Evolutionary conservation across 2,329 filamentous ascomycete genomes (phyloP).

Genomic region (Monosporascus sp.): DNA sequence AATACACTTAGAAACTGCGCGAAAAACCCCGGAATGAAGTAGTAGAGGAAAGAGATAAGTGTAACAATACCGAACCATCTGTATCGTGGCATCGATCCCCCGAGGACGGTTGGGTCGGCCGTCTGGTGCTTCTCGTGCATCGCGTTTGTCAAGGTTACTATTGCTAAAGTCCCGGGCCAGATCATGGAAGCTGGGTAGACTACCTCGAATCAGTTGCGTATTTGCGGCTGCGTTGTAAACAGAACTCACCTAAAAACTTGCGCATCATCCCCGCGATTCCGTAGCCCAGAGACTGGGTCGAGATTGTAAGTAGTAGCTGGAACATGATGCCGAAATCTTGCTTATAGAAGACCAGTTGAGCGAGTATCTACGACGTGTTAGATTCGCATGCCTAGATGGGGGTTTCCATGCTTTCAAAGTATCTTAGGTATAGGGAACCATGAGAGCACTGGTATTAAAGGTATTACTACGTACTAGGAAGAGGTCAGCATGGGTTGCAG

Average conservation of each 20-base stretch:
- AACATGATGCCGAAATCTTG: constrained; percentile 62
- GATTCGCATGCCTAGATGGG: background rate
- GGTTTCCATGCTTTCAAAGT: background rate
- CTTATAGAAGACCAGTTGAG: constrained; percentile 67
- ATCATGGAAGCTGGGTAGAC: constrained; percentile 67
- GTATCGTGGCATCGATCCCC: constrained; percentile 62
- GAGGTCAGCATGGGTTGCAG: background rate
- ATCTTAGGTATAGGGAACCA: background rate
- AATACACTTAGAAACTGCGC: constrained; percentile 66
- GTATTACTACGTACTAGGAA: background rate
- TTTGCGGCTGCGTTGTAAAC: background rate
- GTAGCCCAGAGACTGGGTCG: constrained; percentile 64
- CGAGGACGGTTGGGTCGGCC: constrained; percentile 47
- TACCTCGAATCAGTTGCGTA: constrained; percentile 19
- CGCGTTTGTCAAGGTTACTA: constrained; percentile 63
- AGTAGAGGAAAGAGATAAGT: constrained; percentile 54
- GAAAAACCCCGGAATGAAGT: constrained; percentile 64
- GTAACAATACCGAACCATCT: constrained; percentile 58
- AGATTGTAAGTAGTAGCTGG: constrained; percentile 61
- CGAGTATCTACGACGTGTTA: constrained; percentile 41
- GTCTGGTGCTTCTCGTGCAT: constrained; percentile 59
- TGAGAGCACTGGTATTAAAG: background rate
- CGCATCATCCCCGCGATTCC: constrained; percentile 64
- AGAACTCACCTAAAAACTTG: constrained; percentile 49
- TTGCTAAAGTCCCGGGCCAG: constrained; percentile 64